Base-by-base conservation (phyloP, 106 monocot genomes). In the Dendrobium officinale region DNA sequence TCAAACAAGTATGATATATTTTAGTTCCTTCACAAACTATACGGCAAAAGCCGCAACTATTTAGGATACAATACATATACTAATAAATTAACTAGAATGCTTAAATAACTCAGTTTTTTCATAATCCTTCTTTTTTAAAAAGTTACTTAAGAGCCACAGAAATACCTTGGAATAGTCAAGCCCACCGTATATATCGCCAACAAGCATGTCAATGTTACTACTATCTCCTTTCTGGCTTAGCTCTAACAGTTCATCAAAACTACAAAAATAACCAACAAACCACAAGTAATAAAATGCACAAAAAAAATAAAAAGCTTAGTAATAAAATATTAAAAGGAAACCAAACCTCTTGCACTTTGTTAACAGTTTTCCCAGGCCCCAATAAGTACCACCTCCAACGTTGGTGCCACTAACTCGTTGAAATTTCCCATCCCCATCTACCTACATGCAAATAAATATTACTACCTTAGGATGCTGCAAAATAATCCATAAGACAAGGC, bases 141-240 rank as follows among this genome's bases (percentile, higher is more conserved):
- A 2, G 51, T 33, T 70, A 2, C 11, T 42, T n/a, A 74, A 42
- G 42, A 74, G 43, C 26, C 48, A 31, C 16, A 82, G 19, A 45
- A 81, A 31, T 83, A 99, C 98, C 98, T 99, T 99, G 48, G 92
- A 83, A 81, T 99, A 99, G 77, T 99, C 98, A 87, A 91, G 33
- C 42, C 98, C 98, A 87, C 98, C 98, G 87, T 99, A 99, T 82
- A 99, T 99, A 87, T 99, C 98, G 82, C 98, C 98, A 79, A 99
- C 98, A 86, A 99, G 95, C 98, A 99, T 99, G 81, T 99, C 98
- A 67, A 99, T 77, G 66, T 91, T 91, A 84, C 91, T 89, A 77
- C 84, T 99, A 81, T 99, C 95, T 80, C 98, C 98, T n/a, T 77
- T 84, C 75, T 99, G 98, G 79, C 95, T 99, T 89, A 95, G 85